Percentiles rank a stretch among this genome's conserved stretches.
phyloP scores from a whole-genome alignment of 345 rosid genomes.

The Populus ilicifolia region DNA sequence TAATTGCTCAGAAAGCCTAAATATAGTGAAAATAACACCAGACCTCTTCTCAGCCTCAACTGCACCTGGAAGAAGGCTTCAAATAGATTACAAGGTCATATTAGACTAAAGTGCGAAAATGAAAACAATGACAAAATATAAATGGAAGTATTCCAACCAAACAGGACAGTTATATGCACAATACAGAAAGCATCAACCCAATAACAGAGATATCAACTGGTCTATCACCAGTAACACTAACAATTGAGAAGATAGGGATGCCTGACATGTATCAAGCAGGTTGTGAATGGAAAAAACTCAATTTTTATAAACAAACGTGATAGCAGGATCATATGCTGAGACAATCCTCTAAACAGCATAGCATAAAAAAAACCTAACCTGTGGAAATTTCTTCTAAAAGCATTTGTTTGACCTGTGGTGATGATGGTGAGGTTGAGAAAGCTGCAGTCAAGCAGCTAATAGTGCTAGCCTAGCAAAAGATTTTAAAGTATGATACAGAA shows the following conservation, averaged over 20 bases:
- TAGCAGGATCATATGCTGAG: not conserved
- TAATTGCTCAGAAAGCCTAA: slow-evolving; percentile 48
- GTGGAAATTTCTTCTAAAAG: slow-evolving; percentile 54
- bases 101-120: slow-evolving; percentile 1
- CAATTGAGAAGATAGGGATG: not conserved
- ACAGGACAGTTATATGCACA: not conserved
- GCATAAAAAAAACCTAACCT: slow-evolving; percentile 39
- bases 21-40: slow-evolving; percentile 55
- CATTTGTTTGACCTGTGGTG: slow-evolving; percentile 52
- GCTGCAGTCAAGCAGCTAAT: slow-evolving; percentile 76
- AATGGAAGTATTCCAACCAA: not conserved
- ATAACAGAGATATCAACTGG: too few relatives aligned
- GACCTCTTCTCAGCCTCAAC: slow-evolving; percentile 41
- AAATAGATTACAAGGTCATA: slow-evolving; percentile 26
- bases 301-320: not conserved
- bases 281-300: not conserved
- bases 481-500: not conserved
- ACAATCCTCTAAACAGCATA: not conserved
- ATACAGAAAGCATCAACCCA: not conserved
- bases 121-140: not conserved
- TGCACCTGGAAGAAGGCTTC: slow-evolving; percentile 49
- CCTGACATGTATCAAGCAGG: not conserved
- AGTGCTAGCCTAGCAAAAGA: slow-evolving; percentile 56
- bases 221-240: not conserved
- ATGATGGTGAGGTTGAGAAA: slow-evolving; percentile 68